Percentiles rank a stretch among this genome's conserved stretches.
phyloP scores from a whole-genome alignment of 352 stramenopile genomes.

The Pseudoperonospora humuli region DNA sequence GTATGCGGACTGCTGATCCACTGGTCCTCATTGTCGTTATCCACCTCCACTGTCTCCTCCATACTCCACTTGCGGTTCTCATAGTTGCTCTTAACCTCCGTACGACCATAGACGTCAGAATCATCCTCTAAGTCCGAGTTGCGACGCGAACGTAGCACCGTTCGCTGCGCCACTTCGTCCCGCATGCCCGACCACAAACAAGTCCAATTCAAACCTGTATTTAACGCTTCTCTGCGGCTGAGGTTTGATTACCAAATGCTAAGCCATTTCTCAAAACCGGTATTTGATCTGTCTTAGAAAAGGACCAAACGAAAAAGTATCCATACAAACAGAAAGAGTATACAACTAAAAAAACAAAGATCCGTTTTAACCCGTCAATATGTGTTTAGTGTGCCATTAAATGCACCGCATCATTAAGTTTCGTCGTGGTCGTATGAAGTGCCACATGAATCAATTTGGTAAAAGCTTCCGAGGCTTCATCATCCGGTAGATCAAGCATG shows the following conservation, averaged over 20 bases:
- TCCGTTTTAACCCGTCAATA: too few relatives aligned
- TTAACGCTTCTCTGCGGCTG: too few relatives aligned
- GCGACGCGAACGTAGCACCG: slow-evolving; percentile 45
- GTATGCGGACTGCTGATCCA: slow-evolving; percentile 84
- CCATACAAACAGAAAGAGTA: too few relatives aligned
- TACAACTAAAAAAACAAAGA: too few relatives aligned
- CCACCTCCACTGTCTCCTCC: slow-evolving; percentile 65
- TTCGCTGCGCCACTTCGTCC: slow-evolving; percentile 29
- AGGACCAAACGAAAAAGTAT: too few relatives aligned
- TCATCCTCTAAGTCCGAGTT: slow-evolving; percentile 44
- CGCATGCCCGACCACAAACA: too few relatives aligned
- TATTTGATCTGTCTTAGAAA: too few relatives aligned
- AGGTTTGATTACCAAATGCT: too few relatives aligned
- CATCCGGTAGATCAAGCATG: slow-evolving; percentile 67
- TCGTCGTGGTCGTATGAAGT: slow-evolving; percentile 69
- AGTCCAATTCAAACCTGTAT: too few relatives aligned
- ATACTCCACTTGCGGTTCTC: slow-evolving; percentile 81
- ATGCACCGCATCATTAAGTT: slow-evolving; percentile 79
- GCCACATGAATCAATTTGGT: slow-evolving; percentile 71
- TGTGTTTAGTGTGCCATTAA: slow-evolving; percentile 75
- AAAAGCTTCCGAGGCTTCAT: slow-evolving; percentile 53
- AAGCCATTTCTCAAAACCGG: too few relatives aligned
- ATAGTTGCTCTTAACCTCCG: slow-evolving; percentile 45
- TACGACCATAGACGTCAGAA: slow-evolving; percentile 35
- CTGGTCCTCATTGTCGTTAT: slow-evolving; percentile 66